Conservation (phyloP, 495 filamentous ascomycete species). For the Parathielavia hyrcaniae region DNA sequence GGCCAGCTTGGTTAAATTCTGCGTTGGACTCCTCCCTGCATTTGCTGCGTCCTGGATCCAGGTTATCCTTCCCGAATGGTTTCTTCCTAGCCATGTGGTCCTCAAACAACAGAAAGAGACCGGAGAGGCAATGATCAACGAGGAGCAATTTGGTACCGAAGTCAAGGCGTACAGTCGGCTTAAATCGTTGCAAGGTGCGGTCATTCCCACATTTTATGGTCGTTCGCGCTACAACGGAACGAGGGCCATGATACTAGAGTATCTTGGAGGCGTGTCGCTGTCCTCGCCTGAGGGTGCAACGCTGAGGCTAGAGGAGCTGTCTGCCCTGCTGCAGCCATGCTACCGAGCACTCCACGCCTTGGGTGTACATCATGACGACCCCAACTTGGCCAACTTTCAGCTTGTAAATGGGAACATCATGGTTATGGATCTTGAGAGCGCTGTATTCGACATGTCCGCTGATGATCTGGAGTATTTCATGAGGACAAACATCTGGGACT, state of each 20-base stretch:
- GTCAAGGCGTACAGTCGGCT: neutral
- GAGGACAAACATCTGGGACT: neutral
- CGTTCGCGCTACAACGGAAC: slow-evolving; percentile 1
- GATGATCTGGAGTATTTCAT: slow-evolving; percentile 3
- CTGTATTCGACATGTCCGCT: neutral
- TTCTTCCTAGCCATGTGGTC: slow-evolving; percentile 2
- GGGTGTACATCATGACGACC: slow-evolving; percentile 13
- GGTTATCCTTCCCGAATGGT: slow-evolving; percentile 1
- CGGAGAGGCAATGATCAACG: neutral
- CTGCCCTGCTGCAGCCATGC: slow-evolving; percentile 11
- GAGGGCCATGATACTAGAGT: slow-evolving; percentile 9
- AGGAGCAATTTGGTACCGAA: slow-evolving; percentile 7
- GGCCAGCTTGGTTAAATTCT: neutral
- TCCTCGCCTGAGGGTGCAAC: slow-evolving; percentile 10
- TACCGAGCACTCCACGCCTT: slow-evolving; percentile 16
- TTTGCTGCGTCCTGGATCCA: neutral
- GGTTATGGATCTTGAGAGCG: slow-evolving; percentile 11
- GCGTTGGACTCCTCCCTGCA: slow-evolving; percentile 1
- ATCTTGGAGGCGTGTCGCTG: slow-evolving; percentile 8
- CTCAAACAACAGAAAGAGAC: slow-evolving; percentile 6
- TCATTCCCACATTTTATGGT: slow-evolving; percentile 11
- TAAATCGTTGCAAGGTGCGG: slow-evolving; percentile 6
- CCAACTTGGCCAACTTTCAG: slow-evolving; percentile 10
- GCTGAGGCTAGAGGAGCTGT: slow-evolving; percentile 12
- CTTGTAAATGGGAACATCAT: slow-evolving; percentile 11